These are phyloP conservation scores for Penicillium rolfsii DNA, from an alignment of 2,329 filamentous ascomycete species.

Conservation along the genomic window DNA sequence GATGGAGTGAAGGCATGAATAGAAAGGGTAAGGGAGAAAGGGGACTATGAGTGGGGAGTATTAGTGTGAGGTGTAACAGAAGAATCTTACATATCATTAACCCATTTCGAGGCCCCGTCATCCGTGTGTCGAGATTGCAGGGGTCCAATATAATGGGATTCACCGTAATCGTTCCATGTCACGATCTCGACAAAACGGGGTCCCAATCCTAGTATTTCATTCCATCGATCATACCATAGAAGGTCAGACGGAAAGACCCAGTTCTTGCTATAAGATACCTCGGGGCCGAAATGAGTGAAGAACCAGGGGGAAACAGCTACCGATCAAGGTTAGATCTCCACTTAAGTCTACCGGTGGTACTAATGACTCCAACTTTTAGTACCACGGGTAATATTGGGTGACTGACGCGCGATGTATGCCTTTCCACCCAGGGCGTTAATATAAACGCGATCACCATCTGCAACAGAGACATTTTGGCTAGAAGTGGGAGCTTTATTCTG, in stretches of 20 bases:
- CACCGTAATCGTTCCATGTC: slow-evolving; percentile 58
- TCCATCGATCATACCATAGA: slow-evolving; percentile 51
- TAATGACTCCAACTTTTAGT: too few species aligned
- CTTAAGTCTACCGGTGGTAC: background rate
- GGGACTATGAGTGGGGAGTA: too few species aligned
- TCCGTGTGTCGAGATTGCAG: slow-evolving; percentile 47
- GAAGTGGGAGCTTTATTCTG: slow-evolving; percentile 55
- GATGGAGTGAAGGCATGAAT: too few species aligned
- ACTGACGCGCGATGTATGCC: slow-evolving; percentile 53
- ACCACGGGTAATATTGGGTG: background rate
- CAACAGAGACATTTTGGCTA: slow-evolving; percentile 47
- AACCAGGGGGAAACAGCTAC: slow-evolving; percentile 56
- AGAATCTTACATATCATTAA: slow-evolving; percentile 51
- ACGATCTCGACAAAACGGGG: slow-evolving; percentile 55
- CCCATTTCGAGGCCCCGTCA: slow-evolving; percentile 53
- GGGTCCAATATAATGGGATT: slow-evolving; percentile 60
- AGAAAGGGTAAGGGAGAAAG: too few species aligned
- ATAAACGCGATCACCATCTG: slow-evolving; percentile 42
- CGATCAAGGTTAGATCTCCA: background rate
- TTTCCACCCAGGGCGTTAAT: slow-evolving; percentile 42
- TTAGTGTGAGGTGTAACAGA: too few species aligned
- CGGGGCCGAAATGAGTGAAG: slow-evolving; percentile 53
- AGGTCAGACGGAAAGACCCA: slow-evolving; percentile 54
- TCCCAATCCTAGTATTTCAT: slow-evolving; percentile 47
- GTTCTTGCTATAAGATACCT: slow-evolving; percentile 55